Conservation (phyloP, 495 filamentous ascomycete species). For the Penicillium silybi region DNA sequence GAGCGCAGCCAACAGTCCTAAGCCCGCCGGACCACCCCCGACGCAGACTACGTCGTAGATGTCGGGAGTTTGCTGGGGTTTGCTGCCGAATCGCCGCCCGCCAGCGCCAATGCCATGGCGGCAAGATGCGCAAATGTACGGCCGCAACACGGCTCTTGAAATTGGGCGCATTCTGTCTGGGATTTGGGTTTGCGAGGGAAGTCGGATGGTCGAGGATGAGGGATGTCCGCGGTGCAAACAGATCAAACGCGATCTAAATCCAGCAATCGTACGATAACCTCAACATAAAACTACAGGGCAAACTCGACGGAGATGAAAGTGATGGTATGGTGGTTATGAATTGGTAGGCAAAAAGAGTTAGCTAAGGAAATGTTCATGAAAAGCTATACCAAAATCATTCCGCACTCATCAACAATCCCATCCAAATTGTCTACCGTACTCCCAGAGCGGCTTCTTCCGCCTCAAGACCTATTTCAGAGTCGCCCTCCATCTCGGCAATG, state of each 20-base stretch:
- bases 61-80: slow-evolving; percentile 27
- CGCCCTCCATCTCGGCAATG: slow-evolving; percentile 79
- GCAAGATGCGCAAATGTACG: slow-evolving; percentile 43
- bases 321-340: slow-evolving; percentile 26
- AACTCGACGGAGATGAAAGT: background rate
- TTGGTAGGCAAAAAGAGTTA: slow-evolving; percentile 14
- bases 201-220: slow-evolving; percentile 14
- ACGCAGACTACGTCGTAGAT: slow-evolving; percentile 95
- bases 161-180: slow-evolving; percentile 36
- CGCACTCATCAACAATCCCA: background rate
- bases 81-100: slow-evolving; percentile 30
- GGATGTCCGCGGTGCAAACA: slow-evolving; percentile 16
- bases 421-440: slow-evolving; percentile 1
- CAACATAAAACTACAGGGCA: background rate
- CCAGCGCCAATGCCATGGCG: slow-evolving; percentile 25
- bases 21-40: slow-evolving; percentile 91
- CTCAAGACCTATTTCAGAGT: slow-evolving; percentile 28
- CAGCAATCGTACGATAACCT: background rate
- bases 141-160: slow-evolving; percentile 29
- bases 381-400: slow-evolving; percentile 16
- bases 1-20: slow-evolving; percentile 82
- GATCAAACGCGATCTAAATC: slow-evolving; percentile 18
- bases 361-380: slow-evolving; percentile 11
- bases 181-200: slow-evolving; percentile 5
- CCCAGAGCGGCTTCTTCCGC: slow-evolving; percentile 12